A percentile compares a stretch with the other conserved stretches of the same genome.
phyloP scores from a whole-genome alignment of 345 rosid genomes.

The Citrus cavaleriei region DNA sequence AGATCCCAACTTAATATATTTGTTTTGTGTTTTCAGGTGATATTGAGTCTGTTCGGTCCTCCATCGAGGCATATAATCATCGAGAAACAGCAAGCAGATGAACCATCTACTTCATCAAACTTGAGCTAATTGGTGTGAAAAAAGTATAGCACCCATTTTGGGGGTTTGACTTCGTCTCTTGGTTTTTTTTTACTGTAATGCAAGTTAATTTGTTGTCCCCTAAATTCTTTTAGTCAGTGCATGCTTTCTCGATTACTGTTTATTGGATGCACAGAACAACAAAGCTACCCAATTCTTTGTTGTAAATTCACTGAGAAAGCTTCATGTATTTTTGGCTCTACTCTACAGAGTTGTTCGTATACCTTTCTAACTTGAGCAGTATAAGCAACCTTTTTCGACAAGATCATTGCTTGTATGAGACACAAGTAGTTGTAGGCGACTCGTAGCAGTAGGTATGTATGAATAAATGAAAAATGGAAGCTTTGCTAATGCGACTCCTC shows the following conservation, averaged over 20 bases:
- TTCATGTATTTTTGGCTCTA: not conserved
- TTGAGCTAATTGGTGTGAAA: conserved; percentile 27
- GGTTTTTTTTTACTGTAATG: not conserved
- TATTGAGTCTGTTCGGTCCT: conserved; percentile 77
- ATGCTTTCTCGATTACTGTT: not conserved
- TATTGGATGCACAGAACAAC: not conserved
- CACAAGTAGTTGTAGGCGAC: no score
- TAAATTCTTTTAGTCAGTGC: not conserved
- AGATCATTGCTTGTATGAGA: no score
- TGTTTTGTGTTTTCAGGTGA: conserved; percentile 50
- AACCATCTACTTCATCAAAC: conserved; percentile 32
- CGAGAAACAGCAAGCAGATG: conserved; percentile 23
- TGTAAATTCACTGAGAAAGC: not conserved
- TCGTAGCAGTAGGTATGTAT: no score
- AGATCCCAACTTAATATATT: not conserved
- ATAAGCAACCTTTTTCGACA: no score
- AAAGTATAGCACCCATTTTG: not conserved
- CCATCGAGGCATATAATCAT: conserved; percentile 35
- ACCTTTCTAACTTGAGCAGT: not conserved
- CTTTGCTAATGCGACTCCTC: no score
- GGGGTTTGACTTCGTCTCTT: not conserved
- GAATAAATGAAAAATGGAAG: no score
- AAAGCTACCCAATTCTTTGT: not conserved
- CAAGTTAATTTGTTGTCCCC: not conserved
- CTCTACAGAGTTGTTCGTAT: not conserved